These are phyloP conservation scores for Botrytis galanthina DNA, from an alignment of 2,329 filamentous ascomycete species.

Conservation along the genomic window DNA sequence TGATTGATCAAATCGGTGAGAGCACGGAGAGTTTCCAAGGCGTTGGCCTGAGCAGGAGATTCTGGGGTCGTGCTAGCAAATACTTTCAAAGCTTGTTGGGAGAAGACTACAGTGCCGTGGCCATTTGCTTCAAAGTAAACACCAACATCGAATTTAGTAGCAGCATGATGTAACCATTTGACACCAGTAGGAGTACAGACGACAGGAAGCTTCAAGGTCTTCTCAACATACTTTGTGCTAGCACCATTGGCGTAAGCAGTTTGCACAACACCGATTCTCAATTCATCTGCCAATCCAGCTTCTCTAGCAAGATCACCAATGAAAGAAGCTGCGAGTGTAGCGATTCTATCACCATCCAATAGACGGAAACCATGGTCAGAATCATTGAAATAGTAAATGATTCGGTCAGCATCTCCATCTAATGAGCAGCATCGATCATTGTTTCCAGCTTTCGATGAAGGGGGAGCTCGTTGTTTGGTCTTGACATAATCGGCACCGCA, in stretches of 20 bases:
- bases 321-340: constrained; percentile 89
- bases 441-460: constrained; percentile 71
- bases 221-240: constrained; percentile 86
- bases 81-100: constrained; percentile 71
- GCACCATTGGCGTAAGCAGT: constrained; percentile 97
- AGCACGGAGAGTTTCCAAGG: constrained; percentile 79
- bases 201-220: constrained; percentile 83
- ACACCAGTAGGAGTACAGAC: constrained; percentile 94
- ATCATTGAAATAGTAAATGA: constrained; percentile 93
- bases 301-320: constrained; percentile 83
- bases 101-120: constrained; percentile 95
- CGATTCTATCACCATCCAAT: constrained; percentile 94
- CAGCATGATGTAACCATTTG: constrained; percentile 97
- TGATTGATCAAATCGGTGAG: constrained; percentile 95
- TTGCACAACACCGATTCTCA: constrained; percentile 92
- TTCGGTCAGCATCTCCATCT: constrained; percentile 91
- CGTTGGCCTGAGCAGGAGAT: constrained; percentile 87
- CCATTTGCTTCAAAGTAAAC: constrained; percentile 99
- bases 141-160: constrained; percentile 88
- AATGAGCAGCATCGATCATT: constrained; percentile 84
- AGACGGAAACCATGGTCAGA: constrained; percentile 82
- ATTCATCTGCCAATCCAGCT: constrained; percentile 72
- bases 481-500: constrained; percentile 97
- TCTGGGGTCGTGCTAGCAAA: constrained; percentile 80
- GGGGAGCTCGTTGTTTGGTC: constrained; percentile 88